These are phyloP conservation scores for Parachaetomium inaequale DNA, from an alignment of 495 filamentous ascomycete genomes.

Conservation along the genomic window DNA sequence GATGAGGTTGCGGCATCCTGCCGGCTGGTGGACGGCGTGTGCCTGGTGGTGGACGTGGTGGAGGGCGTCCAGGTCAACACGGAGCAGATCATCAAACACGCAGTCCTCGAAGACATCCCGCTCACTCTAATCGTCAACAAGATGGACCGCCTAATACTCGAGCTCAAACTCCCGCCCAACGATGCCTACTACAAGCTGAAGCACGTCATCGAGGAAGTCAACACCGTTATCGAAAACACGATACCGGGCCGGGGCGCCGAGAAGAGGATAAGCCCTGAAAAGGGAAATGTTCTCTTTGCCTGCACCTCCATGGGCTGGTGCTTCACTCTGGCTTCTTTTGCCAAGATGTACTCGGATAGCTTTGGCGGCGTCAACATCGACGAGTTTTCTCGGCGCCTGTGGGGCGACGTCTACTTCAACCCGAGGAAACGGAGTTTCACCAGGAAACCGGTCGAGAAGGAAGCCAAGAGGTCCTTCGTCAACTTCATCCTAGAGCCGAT, in stretches of 20 bases:
- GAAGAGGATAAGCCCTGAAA: slow-evolving; percentile 85
- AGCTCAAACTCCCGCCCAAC: slow-evolving; percentile 88
- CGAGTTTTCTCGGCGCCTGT: slow-evolving; percentile 78
- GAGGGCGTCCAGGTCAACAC: slow-evolving; percentile 96
- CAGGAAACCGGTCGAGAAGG: slow-evolving; percentile 76
- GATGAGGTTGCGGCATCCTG: slow-evolving; percentile 90
- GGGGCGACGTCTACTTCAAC: slow-evolving; percentile 98
- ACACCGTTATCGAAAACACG: slow-evolving; percentile 86
- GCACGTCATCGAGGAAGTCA: slow-evolving; percentile 96
- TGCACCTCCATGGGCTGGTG: slow-evolving; percentile 94
- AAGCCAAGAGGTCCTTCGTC: slow-evolving; percentile 82
- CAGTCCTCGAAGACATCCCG: slow-evolving; percentile 83
- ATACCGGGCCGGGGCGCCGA: slow-evolving; percentile 78
- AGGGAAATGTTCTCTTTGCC: slow-evolving; percentile 94
- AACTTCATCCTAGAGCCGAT: slow-evolving; percentile 94
- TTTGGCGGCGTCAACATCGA: slow-evolving; percentile 74
- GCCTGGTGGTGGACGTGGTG: slow-evolving; percentile 94
- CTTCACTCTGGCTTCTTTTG: slow-evolving; percentile 88
- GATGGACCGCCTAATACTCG: slow-evolving; percentile 90
- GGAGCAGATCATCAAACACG: slow-evolving; percentile 94
- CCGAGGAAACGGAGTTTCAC: slow-evolving; percentile 85
- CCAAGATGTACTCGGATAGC: slow-evolving; percentile 90
- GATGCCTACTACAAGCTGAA: slow-evolving; percentile 99
- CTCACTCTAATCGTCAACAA: slow-evolving; percentile 93
- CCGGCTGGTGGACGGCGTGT: slow-evolving; percentile 85